Evolutionary conservation across 75 land plant genomes (phyloP).

Genomic region (Cunninghamia lanceolata): DNA sequence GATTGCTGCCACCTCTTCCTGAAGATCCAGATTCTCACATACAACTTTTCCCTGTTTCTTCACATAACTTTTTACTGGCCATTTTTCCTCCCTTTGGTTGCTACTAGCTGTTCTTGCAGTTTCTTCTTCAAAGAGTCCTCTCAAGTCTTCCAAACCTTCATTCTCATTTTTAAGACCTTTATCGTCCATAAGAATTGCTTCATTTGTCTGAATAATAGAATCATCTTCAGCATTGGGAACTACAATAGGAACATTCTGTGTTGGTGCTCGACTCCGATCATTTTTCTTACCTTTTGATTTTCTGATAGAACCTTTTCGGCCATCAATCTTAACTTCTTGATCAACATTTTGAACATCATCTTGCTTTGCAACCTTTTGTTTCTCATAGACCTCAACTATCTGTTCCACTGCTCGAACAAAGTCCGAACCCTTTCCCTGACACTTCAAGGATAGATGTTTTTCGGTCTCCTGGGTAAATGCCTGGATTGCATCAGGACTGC

Average conservation of each 20-base stretch:
- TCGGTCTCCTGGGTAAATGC: constrained; percentile 84
- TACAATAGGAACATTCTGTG: background rate
- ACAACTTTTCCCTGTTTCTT: background rate
- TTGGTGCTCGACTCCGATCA: constrained; percentile 3
- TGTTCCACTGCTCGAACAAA: constrained; percentile 82
- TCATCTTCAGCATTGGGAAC: background rate
- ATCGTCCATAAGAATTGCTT: background rate
- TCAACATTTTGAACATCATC: constrained; percentile 12
- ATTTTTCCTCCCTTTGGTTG: background rate
- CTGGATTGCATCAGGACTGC: constrained; percentile 78
- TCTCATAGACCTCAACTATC: constrained; percentile 61
- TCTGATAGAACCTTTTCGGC: background rate
- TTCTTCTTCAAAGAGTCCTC: background rate
- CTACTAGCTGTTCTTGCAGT: background rate
- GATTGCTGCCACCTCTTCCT: background rate
- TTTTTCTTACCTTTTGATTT: constrained; percentile 17
- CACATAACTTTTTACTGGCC: background rate
- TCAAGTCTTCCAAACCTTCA: background rate
- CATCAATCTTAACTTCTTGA: constrained; percentile 7
- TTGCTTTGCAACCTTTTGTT: constrained; percentile 29
- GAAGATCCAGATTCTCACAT: background rate
- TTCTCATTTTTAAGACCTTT: background rate
- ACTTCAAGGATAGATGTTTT: constrained; percentile 47
- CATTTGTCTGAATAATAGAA: background rate
- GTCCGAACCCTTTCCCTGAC: constrained; percentile 76